Conservation (phyloP, 768 basidiomycete genomes). For the Tricholomella constricta region DNA sequence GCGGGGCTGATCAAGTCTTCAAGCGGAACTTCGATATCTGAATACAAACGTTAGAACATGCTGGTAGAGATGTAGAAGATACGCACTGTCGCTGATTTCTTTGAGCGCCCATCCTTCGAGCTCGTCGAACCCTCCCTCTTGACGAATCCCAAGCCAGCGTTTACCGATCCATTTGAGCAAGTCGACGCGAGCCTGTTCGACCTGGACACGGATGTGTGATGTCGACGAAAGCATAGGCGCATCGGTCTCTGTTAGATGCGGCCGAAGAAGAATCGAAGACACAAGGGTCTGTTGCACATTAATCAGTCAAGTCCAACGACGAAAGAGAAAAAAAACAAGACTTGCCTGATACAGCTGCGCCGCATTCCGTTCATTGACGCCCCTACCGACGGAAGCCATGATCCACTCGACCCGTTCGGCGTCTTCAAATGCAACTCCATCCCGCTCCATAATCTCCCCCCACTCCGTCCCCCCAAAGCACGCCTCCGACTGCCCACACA, state of each 20-base stretch:
- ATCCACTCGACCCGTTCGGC: slow-evolving; percentile 77
- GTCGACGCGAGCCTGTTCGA: slow-evolving; percentile 72
- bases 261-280: slow-evolving; percentile 67
- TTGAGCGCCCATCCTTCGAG: slow-evolving; percentile 89
- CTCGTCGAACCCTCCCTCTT: slow-evolving; percentile 76
- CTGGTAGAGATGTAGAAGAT: neutral
- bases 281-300: slow-evolving; percentile 59
- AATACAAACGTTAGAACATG: neutral
- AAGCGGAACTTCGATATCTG: slow-evolving; percentile 79
- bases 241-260: slow-evolving; percentile 58
- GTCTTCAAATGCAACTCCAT: slow-evolving; percentile 77
- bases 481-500: slow-evolving; percentile 58
- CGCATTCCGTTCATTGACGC: slow-evolving; percentile 66
- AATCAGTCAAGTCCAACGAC: neutral
- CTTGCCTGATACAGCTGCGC: slow-evolving; percentile 75
- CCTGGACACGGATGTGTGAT: slow-evolving; percentile 67
- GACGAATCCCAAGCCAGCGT: slow-evolving; percentile 74
- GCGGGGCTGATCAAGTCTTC: slow-evolving; percentile 68
- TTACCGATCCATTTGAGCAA: slow-evolving; percentile 74
- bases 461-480: slow-evolving; percentile 75
- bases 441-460: slow-evolving; percentile 70
- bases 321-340: neutral
- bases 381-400: slow-evolving; percentile 63
- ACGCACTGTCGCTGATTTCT: slow-evolving; percentile 82
- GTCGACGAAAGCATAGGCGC: slow-evolving; percentile 68